A percentile compares a stretch with the other conserved stretches of the same genome.
These are phyloP conservation scores for Pythium rishiriense DNA, from an alignment of 352 stramenopile species.

Conservation along the genomic window DNA sequence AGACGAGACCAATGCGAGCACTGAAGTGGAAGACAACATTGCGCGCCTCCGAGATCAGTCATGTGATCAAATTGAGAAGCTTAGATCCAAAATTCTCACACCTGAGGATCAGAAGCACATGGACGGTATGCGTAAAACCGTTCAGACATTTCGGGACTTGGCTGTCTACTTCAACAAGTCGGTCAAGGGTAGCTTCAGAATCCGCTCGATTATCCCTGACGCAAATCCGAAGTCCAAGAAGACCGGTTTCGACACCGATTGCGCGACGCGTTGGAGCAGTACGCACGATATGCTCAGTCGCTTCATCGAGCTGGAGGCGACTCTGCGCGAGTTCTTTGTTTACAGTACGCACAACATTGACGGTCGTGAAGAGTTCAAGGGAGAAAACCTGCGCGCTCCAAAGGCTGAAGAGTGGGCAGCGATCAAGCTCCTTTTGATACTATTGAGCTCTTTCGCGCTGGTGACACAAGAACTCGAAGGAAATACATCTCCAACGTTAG, in stretches of 20 bases:
- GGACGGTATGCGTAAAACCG: neutral
- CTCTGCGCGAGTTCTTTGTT: neutral
- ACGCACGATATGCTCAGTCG: neutral
- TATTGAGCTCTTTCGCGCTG: too few relatives aligned
- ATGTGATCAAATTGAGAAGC: too few relatives aligned
- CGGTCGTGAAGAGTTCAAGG: neutral
- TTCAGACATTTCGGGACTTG: constrained; percentile 5
- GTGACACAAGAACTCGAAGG: too few relatives aligned
- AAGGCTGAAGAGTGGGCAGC: neutral
- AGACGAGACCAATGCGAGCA: too few relatives aligned
- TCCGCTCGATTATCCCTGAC: neutral
- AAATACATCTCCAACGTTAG: too few relatives aligned
- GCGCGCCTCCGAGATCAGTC: too few relatives aligned
- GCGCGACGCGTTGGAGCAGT: constrained; percentile 3
- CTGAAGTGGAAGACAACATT: too few relatives aligned
- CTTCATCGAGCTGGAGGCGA: neutral
- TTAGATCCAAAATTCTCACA: too few relatives aligned
- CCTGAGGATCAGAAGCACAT: neutral
- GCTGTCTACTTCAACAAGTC: constrained; percentile 15
- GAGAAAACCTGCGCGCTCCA: neutral
- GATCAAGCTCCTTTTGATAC: neutral
- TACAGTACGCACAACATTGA: neutral
- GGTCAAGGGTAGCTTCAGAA: neutral
- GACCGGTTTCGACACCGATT: neutral
- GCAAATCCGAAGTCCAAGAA: neutral